Evolutionary conservation across 225 moss, liverwort and hornwort genomes (phyloP), one percentile per base, ranked within the genome.

Genomic region (Antitrichia curtipendula): DNA sequence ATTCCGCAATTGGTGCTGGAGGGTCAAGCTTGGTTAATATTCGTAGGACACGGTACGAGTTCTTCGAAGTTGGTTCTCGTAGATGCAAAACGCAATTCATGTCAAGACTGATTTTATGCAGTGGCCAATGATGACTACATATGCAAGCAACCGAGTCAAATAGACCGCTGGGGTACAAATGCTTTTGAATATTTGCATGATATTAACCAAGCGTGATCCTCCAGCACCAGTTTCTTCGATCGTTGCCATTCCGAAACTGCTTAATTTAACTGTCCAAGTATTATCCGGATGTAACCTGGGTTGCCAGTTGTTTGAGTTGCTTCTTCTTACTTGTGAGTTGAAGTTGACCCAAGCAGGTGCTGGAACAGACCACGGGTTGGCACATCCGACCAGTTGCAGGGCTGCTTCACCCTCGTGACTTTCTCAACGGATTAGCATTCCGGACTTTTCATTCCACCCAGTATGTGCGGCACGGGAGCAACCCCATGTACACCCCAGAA

Each of bases 401-500:
- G 66, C 91, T 95, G 17, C 87, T 95, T 2, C 95, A 95, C 82
- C 95, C 95, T 18, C 90, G 95, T 34, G 93, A 92, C 61, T 95
- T 95, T 50, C 90, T 95, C 71, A 95, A 95, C 78, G 95, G 93
- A 10, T 68, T 95, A 24, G 95, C 95, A 2, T 95, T 95, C 89
- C 93, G 91, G 56, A 95, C 92, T 10, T 93, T 95, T 57, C 95
- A 95, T 78, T 93, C 93, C 9, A 95, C 95, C 13, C 95, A 95
- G 84, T 95, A 95, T 74, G 91, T 95, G 43, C 91, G 95, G 17
- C 93, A 95, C 85, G 90, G 88, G 47, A 92, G 92, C 91, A 92
- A 91, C 86, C 95, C 95, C 27, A 90, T 92, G 89, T 95, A 95
- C 84, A 95, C 95, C 10, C 95, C 95, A 0, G 95, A 95, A 60